phyloP scores from a whole-genome alignment of 768 basidiomycete genomes.

The Boletus tomentosulus region DNA sequence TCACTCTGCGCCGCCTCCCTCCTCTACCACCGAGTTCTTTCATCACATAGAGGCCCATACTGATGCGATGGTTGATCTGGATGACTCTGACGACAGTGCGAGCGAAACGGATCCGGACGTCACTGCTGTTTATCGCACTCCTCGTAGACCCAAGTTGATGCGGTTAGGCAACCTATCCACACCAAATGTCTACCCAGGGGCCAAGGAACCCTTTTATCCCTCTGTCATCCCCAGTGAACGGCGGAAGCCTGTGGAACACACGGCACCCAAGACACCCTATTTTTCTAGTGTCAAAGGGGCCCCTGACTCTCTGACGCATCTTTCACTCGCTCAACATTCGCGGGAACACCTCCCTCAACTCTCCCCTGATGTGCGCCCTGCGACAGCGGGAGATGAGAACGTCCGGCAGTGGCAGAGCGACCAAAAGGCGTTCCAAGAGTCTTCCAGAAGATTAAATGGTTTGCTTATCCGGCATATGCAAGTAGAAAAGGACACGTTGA shows the following conservation, averaged over 20 bases:
- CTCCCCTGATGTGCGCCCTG: slow-evolving; percentile 12
- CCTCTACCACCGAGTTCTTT: slow-evolving; percentile 70
- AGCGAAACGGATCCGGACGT: slow-evolving; percentile 39
- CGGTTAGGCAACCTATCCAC: slow-evolving; percentile 65
- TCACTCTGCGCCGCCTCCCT: slow-evolving; percentile 59
- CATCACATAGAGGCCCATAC: slow-evolving; percentile 67
- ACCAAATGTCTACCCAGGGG: slow-evolving; percentile 51
- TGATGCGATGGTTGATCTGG: slow-evolving; percentile 71
- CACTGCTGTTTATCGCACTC: slow-evolving; percentile 24
- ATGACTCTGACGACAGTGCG: slow-evolving; percentile 48
- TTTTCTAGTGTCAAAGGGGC: slow-evolving; percentile 43
- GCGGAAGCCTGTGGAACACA: slow-evolving; percentile 51
- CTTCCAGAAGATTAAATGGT: slow-evolving; percentile 66
- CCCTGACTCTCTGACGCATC: slow-evolving; percentile 29
- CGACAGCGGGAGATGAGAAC: slow-evolving; percentile 19
- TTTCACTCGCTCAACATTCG: slow-evolving; percentile 38
- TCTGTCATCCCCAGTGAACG: slow-evolving; percentile 34
- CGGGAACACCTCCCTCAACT: slow-evolving; percentile 35
- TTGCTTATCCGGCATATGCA: slow-evolving; percentile 81
- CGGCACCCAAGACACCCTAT: slow-evolving; percentile 40
- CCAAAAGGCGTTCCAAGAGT: slow-evolving; percentile 46
- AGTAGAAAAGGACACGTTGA: slow-evolving; percentile 75
- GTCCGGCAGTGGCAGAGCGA: slow-evolving; percentile 28
- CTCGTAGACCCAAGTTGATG: slow-evolving; percentile 46
- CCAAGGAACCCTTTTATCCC: slow-evolving; percentile 35